Conservation (phyloP, 805 yeast genomes). For the Candida sithepensis region DNA sequence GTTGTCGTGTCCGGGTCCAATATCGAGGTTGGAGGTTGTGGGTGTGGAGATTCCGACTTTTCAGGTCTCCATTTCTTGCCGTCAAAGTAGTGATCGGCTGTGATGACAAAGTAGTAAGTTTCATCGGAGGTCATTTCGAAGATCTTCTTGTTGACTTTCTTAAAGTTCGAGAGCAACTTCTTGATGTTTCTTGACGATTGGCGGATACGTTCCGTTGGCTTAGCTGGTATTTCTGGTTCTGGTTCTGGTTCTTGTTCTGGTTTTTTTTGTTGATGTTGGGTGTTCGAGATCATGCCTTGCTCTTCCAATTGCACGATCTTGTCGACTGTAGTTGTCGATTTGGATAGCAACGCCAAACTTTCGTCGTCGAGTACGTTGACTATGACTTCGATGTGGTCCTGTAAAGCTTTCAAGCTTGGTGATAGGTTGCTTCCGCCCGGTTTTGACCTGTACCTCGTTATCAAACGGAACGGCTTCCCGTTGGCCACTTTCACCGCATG, state of each 20-base stretch:
- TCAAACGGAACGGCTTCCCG: constrained; percentile 36
- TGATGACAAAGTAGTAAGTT: constrained; percentile 36
- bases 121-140: constrained; percentile 7
- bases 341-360: constrained; percentile 8
- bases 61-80: constrained; percentile 27
- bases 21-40: constrained; percentile 28
- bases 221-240: too few species aligned
- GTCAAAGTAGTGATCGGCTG: constrained; percentile 34
- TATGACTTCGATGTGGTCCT: constrained; percentile 12
- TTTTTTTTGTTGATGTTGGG: too few species aligned
- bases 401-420: not conserved
- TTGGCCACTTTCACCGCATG: constrained; percentile 30
- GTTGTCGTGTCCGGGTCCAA: constrained; percentile 11
- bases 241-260: too few species aligned
- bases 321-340: constrained; percentile 15
- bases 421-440: not conserved
- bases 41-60: too few species aligned
- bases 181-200: constrained; percentile 9
- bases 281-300: too few species aligned
- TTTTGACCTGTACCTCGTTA: constrained; percentile 15
- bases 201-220: constrained; percentile 15
- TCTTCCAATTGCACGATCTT: constrained; percentile 9
- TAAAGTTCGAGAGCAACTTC: constrained; percentile 7
- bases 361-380: constrained; percentile 16
- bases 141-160: constrained; percentile 16